Evolutionary conservation across 495 filamentous ascomycete species (phyloP).

Genomic region (Tuber melanosporum): DNA sequence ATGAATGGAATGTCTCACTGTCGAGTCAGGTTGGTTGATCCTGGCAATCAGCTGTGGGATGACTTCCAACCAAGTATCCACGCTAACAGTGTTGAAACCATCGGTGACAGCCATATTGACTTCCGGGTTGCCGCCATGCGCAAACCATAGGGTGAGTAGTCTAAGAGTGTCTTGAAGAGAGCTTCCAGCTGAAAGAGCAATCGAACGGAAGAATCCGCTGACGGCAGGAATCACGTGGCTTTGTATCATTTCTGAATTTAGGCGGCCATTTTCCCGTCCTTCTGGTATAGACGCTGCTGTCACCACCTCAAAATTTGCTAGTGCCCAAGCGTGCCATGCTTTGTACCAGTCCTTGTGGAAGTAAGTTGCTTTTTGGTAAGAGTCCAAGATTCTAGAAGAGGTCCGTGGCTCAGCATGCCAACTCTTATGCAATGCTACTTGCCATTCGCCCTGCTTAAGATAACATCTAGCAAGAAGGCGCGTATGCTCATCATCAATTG

Average conservation of each 20-base stretch:
- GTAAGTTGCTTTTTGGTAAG: constrained; percentile 82
- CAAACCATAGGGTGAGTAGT: constrained; percentile 91
- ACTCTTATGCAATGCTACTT: constrained; percentile 54
- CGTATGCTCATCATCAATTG: constrained; percentile 52
- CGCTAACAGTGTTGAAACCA: constrained; percentile 80
- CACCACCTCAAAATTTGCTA: constrained; percentile 97
- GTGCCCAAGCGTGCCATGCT: constrained; percentile 98
- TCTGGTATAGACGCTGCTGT: constrained; percentile 46
- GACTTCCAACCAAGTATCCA: constrained; percentile 97
- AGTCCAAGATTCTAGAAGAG: constrained; percentile 65
- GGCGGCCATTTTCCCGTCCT: constrained; percentile 37
- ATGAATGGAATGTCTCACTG: constrained; percentile 82
- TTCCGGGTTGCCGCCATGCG: constrained; percentile 78
- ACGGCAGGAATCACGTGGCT: constrained; percentile 93
- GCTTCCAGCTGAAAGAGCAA: constrained; percentile 80
- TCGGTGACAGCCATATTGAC: constrained; percentile 82
- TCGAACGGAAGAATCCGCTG: constrained; percentile 90
- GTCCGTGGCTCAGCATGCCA: constrained; percentile 37
- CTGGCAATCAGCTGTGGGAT: constrained; percentile 95
- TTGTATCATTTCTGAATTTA: constrained; percentile 60
- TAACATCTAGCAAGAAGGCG: constrained; percentile 89
- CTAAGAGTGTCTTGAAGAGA: constrained; percentile 92
- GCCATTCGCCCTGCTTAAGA: constrained; percentile 92
- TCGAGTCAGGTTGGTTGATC: constrained; percentile 86
- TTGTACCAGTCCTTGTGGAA: constrained; percentile 95